Evolutionary conservation across 192 early-diverging fungal genomes (phyloP).

Genomic region (Coemansia sp.): DNA sequence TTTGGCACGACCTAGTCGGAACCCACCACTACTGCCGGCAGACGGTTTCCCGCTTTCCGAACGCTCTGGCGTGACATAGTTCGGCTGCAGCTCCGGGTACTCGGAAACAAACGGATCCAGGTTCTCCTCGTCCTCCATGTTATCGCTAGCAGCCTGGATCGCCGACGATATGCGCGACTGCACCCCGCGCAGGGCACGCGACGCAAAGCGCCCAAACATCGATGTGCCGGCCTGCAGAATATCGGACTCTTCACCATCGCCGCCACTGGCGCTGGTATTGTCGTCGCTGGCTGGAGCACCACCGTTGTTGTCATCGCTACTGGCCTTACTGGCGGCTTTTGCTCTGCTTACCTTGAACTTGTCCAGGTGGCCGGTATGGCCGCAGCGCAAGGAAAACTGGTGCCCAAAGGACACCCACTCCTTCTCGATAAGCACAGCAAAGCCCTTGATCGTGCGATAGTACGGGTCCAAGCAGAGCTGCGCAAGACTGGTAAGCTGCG

Average conservation of each 20-base stretch:
- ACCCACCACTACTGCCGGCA: slow-evolving; percentile 11
- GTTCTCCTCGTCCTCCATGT: slow-evolving; percentile 39
- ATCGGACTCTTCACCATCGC: slow-evolving; percentile 15
- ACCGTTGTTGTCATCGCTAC: slow-evolving; percentile 8
- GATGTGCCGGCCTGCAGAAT: slow-evolving; percentile 34
- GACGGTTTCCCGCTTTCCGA: neutral
- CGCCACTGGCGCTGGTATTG: neutral
- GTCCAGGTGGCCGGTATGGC: slow-evolving; percentile 81
- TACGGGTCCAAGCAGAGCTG: slow-evolving; percentile 94
- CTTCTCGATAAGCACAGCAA: slow-evolving; percentile 91
- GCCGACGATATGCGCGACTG: slow-evolving; percentile 53
- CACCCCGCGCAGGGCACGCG: slow-evolving; percentile 38
- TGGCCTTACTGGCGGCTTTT: neutral
- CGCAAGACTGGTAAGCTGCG: slow-evolving; percentile 87
- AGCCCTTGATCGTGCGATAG: slow-evolving; percentile 92
- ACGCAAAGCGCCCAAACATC: slow-evolving; percentile 52
- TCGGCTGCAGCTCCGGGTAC: slow-evolving; percentile 42
- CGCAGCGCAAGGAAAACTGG: slow-evolving; percentile 93
- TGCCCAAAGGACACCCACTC: slow-evolving; percentile 98
- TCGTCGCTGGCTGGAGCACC: neutral
- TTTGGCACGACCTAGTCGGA: slow-evolving; percentile 38
- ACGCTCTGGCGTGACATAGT: slow-evolving; percentile 19
- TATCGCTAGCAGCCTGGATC: slow-evolving; percentile 45
- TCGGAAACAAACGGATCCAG: slow-evolving; percentile 33
- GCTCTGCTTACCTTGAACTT: slow-evolving; percentile 59